Conservation (phyloP, 2,329 filamentous ascomycete genomes). For the Xylaria sp. region DNA sequence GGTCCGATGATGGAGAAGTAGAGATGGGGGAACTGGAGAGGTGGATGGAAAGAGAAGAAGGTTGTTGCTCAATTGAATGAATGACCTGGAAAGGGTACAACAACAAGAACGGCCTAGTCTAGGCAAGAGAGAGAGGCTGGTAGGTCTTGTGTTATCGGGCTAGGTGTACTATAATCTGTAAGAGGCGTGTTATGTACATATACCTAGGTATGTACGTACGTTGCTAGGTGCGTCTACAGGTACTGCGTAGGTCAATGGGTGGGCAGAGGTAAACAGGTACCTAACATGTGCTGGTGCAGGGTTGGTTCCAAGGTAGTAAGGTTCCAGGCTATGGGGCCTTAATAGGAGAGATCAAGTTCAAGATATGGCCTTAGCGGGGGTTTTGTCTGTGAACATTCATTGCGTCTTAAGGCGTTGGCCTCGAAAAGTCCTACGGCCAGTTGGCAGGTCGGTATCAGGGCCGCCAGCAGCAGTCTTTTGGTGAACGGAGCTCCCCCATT, state of each 20-base stretch:
- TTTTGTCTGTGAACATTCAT: no score
- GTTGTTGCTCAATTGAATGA: conserved; percentile 49
- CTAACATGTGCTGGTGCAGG: conserved; percentile 11
- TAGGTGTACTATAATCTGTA: conserved; percentile 8
- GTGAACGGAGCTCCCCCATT: neutral
- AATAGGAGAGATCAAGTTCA: conserved; percentile 6
- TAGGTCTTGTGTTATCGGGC: conserved; percentile 17
- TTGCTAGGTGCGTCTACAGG: conserved; percentile 20
- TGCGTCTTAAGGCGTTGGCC: conserved; percentile 4
- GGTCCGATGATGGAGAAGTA: conserved; percentile 40
- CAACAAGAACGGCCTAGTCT: conserved; percentile 33
- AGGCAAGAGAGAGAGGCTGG: conserved; percentile 24
- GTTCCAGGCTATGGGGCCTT: conserved; percentile 2
- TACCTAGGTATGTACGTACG: conserved; percentile 5
- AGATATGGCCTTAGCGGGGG: conserved; percentile 24
- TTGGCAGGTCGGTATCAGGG: neutral
- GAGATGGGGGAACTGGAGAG: conserved; percentile 44
- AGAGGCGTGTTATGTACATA: conserved; percentile 4
- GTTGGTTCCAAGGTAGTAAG: neutral
- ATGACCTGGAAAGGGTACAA: conserved; percentile 35
- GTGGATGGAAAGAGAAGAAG: conserved; percentile 47
- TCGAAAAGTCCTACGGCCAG: conserved; percentile 23
- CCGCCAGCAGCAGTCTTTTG: neutral
- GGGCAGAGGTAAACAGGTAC: conserved; percentile 8
- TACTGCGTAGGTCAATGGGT: no score